These are phyloP conservation scores for Zygoascus flipseniorum DNA, from an alignment of 805 yeast species.

Conservation along the genomic window DNA sequence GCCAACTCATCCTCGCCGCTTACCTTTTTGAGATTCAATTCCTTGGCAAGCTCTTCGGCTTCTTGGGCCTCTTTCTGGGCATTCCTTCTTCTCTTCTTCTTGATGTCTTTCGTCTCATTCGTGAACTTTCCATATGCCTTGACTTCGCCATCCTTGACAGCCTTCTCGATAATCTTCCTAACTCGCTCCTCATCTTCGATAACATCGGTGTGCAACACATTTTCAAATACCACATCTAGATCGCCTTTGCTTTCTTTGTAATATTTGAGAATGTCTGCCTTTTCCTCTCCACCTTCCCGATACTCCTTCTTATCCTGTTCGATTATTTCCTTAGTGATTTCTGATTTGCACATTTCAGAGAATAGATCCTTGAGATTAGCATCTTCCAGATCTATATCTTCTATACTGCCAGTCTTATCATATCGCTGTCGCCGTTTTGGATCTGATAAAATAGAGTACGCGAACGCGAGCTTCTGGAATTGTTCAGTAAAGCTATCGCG, in stretches of 20 bases:
- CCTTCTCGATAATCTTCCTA: slow-evolving; percentile 40
- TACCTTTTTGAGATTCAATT: slow-evolving; percentile 32
- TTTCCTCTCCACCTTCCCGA: slow-evolving; percentile 38
- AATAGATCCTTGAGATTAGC: slow-evolving; percentile 31
- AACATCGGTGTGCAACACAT: slow-evolving; percentile 68
- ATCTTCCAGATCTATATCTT: slow-evolving; percentile 31
- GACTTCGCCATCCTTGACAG: slow-evolving; percentile 34
- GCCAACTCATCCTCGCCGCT: slow-evolving; percentile 27
- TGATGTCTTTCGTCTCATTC: slow-evolving; percentile 37
- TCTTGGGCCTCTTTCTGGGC: slow-evolving; percentile 34
- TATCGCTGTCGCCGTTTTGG: slow-evolving; percentile 44
- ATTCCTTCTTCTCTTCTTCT: slow-evolving; percentile 39
- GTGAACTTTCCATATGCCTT: slow-evolving; percentile 39
- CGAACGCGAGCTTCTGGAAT: slow-evolving; percentile 67
- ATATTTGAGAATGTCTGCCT: slow-evolving; percentile 50
- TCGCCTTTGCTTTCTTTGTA: slow-evolving; percentile 59
- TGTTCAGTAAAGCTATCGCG: slow-evolving; percentile 28
- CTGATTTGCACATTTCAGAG: slow-evolving; percentile 26
- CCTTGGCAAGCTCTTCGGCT: slow-evolving; percentile 52
- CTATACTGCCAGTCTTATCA: slow-evolving; percentile 63
- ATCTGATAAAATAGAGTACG: slow-evolving; percentile 63
- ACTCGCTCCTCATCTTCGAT: slow-evolving; percentile 56
- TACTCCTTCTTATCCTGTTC: slow-evolving; percentile 60
- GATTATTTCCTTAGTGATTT: slow-evolving; percentile 38
- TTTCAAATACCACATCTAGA: slow-evolving; percentile 59